Conservation (phyloP, 495 filamentous ascomycete genomes). For the Aspergillus haitiensis region DNA sequence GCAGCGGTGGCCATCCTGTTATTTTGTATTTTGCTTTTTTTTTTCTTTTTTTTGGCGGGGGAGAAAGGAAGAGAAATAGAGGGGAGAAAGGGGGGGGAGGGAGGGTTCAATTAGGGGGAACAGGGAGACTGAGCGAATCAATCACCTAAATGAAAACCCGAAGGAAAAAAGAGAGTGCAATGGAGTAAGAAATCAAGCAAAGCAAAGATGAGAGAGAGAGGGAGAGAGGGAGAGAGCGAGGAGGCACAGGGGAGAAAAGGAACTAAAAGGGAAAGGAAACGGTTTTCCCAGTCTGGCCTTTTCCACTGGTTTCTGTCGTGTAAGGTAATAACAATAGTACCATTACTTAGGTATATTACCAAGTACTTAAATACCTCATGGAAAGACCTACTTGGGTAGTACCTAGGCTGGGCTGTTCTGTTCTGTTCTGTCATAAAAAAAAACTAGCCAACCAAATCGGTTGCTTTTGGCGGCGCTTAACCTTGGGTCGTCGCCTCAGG, state of each 20-base stretch:
- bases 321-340: too few species aligned
- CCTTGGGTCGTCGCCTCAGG: constrained; percentile 15
- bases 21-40: too few species aligned
- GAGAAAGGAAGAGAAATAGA: constrained; percentile 9
- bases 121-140: constrained; percentile 36
- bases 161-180: constrained; percentile 1
- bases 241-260: constrained; percentile 17
- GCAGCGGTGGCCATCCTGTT: constrained; percentile 23
- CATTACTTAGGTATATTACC: too few species aligned
- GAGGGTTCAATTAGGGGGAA: constrained; percentile 8
- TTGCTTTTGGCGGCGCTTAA: constrained; percentile 28
- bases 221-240: constrained; percentile 8
- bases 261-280: constrained; percentile 6
- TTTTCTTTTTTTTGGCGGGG: neutral
- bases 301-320: constrained; percentile 6
- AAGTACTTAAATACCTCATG: too few species aligned
- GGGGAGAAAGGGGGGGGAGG: constrained; percentile 8
- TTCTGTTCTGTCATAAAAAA: too few species aligned
- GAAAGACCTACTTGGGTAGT: too few species aligned
- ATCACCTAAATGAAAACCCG: constrained; percentile 4
- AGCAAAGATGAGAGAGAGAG: constrained; percentile 7
- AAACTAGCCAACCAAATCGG: neutral
- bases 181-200: neutral
- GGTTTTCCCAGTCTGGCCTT: constrained; percentile 17
- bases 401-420: too few species aligned